Percentiles rank a stretch among this genome's conserved stretches.
Conservation (phyloP, 2,329 filamentous ascomycete species). For the Nemania abortiva region DNA sequence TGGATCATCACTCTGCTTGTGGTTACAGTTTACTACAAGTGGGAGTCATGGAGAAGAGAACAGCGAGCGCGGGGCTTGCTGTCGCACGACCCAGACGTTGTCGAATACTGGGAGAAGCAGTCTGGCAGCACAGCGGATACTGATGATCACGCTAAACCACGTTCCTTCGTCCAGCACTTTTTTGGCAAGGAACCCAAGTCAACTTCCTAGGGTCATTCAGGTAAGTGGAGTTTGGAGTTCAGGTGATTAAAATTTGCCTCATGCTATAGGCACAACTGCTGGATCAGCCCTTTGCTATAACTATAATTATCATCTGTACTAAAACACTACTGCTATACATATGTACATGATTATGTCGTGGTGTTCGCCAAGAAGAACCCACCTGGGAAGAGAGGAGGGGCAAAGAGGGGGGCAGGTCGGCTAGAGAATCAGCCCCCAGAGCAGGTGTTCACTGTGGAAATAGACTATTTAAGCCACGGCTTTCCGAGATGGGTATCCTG, state of each 20-base stretch:
- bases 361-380: background rate
- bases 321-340: background rate
- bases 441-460: background rate
- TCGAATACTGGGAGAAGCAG: constrained; percentile 27
- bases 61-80: constrained; percentile 20
- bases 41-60: constrained; percentile 32
- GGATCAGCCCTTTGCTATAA: background rate
- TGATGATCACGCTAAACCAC: background rate
- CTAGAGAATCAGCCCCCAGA: background rate
- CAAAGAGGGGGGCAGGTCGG: background rate
- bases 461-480: background rate
- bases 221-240: background rate
- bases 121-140: constrained; percentile 6
- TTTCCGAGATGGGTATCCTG: background rate
- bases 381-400: background rate
- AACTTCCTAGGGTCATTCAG: constrained; percentile 1
- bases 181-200: constrained; percentile 24
- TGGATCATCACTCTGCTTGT: constrained; percentile 25
- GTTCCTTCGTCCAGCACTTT: constrained; percentile 23
- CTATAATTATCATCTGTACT: background rate
- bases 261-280: background rate
- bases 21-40: constrained; percentile 27
- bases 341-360: background rate
- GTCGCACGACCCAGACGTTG: constrained; percentile 23
- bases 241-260: background rate